Evolutionary conservation across 768 basidiomycete genomes (phyloP).

Genomic region (Russula griseocarnosa): DNA sequence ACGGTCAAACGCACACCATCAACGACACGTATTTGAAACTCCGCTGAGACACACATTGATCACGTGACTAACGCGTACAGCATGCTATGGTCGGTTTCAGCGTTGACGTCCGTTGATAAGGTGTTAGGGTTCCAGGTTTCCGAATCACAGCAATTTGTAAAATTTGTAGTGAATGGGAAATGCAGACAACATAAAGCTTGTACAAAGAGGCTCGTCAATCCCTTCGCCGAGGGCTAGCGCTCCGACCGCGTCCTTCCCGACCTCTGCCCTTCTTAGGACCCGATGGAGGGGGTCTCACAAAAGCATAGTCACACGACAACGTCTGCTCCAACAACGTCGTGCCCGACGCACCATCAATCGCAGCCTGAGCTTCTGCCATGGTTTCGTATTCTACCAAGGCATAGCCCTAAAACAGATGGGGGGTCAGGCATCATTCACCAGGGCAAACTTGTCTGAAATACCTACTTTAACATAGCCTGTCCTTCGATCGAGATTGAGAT

Average conservation of each 20-base stretch:
- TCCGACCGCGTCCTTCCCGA: constrained; percentile 61
- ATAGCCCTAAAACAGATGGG: constrained; percentile 65
- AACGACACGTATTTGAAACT: constrained; percentile 15
- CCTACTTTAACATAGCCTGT: constrained; percentile 98
- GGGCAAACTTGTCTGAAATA: constrained; percentile 7
- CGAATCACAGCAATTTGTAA: too few species aligned
- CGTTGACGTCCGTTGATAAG: too few species aligned
- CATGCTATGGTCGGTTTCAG: too few species aligned
- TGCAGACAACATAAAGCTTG: background rate
- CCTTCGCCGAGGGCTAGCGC: constrained; percentile 71
- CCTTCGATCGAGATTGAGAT: constrained; percentile 92
- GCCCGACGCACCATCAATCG: constrained; percentile 86
- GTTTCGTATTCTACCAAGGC: constrained; percentile 97
- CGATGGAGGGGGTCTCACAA: constrained; percentile 78
- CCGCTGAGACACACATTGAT: background rate
- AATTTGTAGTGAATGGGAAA: background rate
- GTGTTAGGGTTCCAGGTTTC: background rate
- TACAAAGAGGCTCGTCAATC: constrained; percentile 28
- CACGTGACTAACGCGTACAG: constrained; percentile 8
- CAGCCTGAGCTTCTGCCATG: constrained; percentile 88
- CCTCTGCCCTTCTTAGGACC: constrained; percentile 76
- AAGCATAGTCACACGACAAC: constrained; percentile 89
- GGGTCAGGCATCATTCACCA: constrained; percentile 1
- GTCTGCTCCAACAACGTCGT: constrained; percentile 79
- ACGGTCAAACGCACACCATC: background rate